These are phyloP conservation scores for Trichoderma gamsii DNA, from an alignment of 495 filamentous ascomycete genomes.

Conservation along the genomic window DNA sequence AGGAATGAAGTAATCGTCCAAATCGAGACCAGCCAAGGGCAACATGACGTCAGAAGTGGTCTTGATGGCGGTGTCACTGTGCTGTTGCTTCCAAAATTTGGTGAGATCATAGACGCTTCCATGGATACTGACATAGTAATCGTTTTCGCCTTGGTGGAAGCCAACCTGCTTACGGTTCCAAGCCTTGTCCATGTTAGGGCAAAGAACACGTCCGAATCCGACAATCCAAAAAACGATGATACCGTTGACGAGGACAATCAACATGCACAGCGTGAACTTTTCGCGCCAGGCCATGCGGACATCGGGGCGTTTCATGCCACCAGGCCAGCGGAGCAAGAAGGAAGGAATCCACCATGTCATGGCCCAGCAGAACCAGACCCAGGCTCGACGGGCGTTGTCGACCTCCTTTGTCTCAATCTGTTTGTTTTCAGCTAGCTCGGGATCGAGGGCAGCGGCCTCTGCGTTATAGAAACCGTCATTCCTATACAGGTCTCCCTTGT, in stretches of 20 bases:
- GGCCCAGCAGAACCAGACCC: conserved; percentile 77
- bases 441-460: conserved; percentile 54
- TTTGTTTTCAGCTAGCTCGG: conserved; percentile 69
- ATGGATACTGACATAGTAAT: conserved; percentile 84
- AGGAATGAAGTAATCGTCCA: conserved; percentile 78
- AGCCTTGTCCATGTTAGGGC: conserved; percentile 85
- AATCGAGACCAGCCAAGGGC: conserved; percentile 65
- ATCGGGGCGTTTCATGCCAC: conserved; percentile 95
- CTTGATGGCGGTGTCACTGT: conserved; percentile 61
- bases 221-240: conserved; percentile 90
- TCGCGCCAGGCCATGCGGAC: conserved; percentile 96
- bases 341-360: conserved; percentile 95
- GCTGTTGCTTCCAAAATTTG: conserved; percentile 76
- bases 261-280: conserved; percentile 72
- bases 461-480: conserved; percentile 64
- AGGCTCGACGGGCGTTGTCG: conserved; percentile 57
- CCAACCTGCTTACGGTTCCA: conserved; percentile 71
- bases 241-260: conserved; percentile 81
- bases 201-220: conserved; percentile 74
- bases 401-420: conserved; percentile 66
- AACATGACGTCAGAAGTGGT: conserved; percentile 64
- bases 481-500: conserved; percentile 74
- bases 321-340: conserved; percentile 67
- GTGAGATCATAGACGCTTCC: conserved; percentile 89
- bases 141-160: conserved; percentile 60